These are phyloP conservation scores for Talaromyces marneffei DNA, from an alignment of 2,329 filamentous ascomycete genomes.

Conservation along the genomic window DNA sequence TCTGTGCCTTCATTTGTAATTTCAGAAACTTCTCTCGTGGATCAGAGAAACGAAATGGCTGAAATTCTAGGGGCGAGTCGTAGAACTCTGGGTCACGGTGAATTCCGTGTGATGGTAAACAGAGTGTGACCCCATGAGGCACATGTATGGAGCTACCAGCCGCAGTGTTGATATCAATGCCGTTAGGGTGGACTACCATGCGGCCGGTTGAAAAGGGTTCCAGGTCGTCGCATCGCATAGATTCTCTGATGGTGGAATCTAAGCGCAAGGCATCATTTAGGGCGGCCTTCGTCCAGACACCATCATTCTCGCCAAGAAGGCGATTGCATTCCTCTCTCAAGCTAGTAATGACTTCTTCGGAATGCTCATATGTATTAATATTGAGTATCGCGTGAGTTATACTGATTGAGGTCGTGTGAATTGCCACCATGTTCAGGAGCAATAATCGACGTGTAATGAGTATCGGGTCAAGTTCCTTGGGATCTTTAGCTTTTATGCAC, in stretches of 20 bases:
- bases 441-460: neutral
- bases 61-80: neutral
- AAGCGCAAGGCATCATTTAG: neutral
- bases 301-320: neutral
- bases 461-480: neutral
- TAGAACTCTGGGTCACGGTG: neutral
- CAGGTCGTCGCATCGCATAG: conserved; percentile 4
- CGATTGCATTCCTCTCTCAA: neutral
- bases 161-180: neutral
- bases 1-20: neutral
- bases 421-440: neutral
- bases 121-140: neutral
- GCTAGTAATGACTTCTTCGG: neutral
- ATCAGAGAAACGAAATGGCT: neutral
- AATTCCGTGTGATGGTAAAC: conserved; percentile 1
- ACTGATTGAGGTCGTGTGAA: conserved; percentile 2
- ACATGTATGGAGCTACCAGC: neutral
- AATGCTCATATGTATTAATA: neutral
- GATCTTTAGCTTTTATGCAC: neutral
- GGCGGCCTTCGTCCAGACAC: neutral
- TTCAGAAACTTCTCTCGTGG: neutral
- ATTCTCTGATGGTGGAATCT: conserved; percentile 1
- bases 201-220: neutral
- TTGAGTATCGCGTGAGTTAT: conserved; percentile 4
- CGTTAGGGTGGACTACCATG: neutral